Evolutionary conservation across 257 asterid genomes (phyloP), one percentile per base, ranked within the genome.

Genomic region (Ajuga chamaepitys): DNA sequence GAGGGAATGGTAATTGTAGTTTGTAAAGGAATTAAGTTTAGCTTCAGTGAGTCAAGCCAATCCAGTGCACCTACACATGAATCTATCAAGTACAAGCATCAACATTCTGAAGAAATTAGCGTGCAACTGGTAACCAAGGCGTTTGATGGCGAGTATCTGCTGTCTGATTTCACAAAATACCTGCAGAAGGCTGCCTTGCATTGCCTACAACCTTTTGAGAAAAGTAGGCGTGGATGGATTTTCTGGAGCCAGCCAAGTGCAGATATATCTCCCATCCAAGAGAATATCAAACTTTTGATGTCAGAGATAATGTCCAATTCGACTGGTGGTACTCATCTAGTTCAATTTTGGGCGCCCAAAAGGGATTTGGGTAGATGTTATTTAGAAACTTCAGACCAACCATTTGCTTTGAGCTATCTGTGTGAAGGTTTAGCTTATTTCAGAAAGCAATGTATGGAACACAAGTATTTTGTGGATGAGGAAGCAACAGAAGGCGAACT

Each of bases 321-420:
- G n/a, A 41, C 5, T 0, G 1, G 44, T 0, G 7, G 18, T n/a
- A 7, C 50, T 17, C 3, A 57, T 17, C 41, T 61, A 26, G 18
- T 53, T 3, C 75, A 70, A 20, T 62, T 70, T 53, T 70, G 58
- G 70, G 70, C 21, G 0, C 45, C 40, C 2, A 34, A 34, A 45
- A 18, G 12, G 42, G 4, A 12, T 14, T 47, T 13, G 7, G 47
- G 5, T 3, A 46, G 24, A 35, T 32, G 13, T n/a, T 74, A 1
- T 28, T 51, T 62, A 12, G 3, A 30, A 5, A 20, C 60, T n/a
- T 12, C 22, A 2, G 61, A 41, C 22, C 60, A 57, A 1, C 61
- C 66, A 4, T 70, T 41, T 21, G 41, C 24, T 16, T 9, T 64
- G 11, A 30, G 28, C 16, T 5, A 3, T 18, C 58, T 21, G 8